phyloP scores from a whole-genome alignment of 257 asterid species.

The Solanum sitiens region DNA sequence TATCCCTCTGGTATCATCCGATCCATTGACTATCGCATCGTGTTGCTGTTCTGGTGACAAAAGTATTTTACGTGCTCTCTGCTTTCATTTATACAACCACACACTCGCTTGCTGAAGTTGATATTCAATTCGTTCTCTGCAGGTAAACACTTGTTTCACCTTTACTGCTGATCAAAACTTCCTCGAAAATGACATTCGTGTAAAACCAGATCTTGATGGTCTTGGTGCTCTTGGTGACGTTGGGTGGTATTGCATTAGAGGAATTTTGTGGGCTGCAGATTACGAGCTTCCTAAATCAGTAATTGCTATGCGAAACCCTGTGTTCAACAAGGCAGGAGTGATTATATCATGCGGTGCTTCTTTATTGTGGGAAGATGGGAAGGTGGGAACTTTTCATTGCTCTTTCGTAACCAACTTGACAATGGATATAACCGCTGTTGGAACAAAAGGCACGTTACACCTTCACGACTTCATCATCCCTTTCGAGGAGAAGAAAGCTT shows the following conservation, averaged over 20 bases:
- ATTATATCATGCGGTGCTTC: slow-evolving; percentile 29
- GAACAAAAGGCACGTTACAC: slow-evolving; percentile 43
- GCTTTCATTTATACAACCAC: neutral
- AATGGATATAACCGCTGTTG: slow-evolving; percentile 38
- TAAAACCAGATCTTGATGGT: slow-evolving; percentile 35
- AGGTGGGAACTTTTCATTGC: slow-evolving; percentile 44
- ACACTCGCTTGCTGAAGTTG: neutral
- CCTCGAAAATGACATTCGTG: slow-evolving; percentile 30
- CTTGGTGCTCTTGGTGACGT: slow-evolving; percentile 38
- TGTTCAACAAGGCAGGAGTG: slow-evolving; percentile 25
- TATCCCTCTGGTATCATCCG: neutral
- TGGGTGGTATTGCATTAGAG: slow-evolving; percentile 32
- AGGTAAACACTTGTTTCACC: slow-evolving; percentile 21
- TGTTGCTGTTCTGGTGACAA: neutral
- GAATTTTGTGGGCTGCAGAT: slow-evolving; percentile 22
- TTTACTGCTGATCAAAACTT: slow-evolving; percentile 16
- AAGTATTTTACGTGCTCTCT: neutral
- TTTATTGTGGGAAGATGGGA: slow-evolving; percentile 31
- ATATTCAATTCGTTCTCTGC: neutral
- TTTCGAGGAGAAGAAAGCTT: slow-evolving; percentile 36
- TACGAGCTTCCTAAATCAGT: slow-evolving; percentile 29
- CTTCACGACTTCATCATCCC: slow-evolving; percentile 50
- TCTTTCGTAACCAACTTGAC: slow-evolving; percentile 44
- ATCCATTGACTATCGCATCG: no score
- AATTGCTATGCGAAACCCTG: slow-evolving; percentile 16